Conservation (phyloP, 148 eudicot species). For the Euryodendron excelsum region DNA sequence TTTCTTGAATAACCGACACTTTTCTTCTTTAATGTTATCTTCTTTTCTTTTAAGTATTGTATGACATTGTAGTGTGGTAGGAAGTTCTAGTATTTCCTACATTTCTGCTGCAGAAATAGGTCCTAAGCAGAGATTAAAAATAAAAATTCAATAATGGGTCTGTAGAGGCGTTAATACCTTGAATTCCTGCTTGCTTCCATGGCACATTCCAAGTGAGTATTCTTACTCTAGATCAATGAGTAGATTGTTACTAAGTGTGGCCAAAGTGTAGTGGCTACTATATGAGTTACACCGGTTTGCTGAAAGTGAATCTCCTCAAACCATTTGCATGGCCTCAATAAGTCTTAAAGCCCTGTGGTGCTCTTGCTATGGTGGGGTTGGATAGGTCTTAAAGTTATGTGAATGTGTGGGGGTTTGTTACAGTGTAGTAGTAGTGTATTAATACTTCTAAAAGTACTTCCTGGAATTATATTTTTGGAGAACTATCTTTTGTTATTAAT, state of each 20-base stretch:
- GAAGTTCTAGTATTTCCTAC: too few species aligned
- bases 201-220: neutral
- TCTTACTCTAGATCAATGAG: too few species aligned
- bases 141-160: neutral
- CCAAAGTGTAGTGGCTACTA: too few species aligned
- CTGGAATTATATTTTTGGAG: neutral
- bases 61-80: too few species aligned
- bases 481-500: neutral
- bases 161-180: neutral
- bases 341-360: neutral
- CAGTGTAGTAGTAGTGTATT: neutral
- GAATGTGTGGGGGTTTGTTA: neutral
- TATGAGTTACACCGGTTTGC: neutral
- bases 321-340: neutral
- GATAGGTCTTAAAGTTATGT: neutral
- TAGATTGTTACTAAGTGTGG: too few species aligned
- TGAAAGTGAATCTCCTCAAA: neutral
- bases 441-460: neutral
- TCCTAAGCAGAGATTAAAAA: neutral
- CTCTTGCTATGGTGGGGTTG: neutral
- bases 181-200: neutral
- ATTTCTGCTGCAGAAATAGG: too few species aligned
- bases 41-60: too few species aligned
- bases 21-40: too few species aligned
- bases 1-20: too few species aligned